Evolutionary conservation across 176 grass and related monocot genomes (phyloP), one percentile per base, ranked within the genome.

Genomic region (Zizania latifolia): DNA sequence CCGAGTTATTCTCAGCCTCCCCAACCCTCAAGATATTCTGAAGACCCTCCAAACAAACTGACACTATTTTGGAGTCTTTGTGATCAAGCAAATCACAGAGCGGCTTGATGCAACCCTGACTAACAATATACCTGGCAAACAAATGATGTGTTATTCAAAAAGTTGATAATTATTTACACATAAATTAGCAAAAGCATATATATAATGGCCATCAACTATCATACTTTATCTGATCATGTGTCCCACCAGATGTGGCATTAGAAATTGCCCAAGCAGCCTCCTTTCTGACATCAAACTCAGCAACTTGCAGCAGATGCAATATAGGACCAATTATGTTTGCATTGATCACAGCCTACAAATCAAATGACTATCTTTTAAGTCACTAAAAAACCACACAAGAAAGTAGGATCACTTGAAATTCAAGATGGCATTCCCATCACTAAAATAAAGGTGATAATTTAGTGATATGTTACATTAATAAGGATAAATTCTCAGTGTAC

Each of bases 1-100:
- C 70, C 15, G 58, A 26, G 33, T 66, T 76, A 82, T 85, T 87
- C 10, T 87, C 57, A 28, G 24, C 29, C 65, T 81, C 59, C 5
- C 91, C 87, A 60, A 74, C 40, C 58, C 77, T 90, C 74, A 93
- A 74, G 34, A 90, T 90, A 36, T 90, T 85, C 58, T 80, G 77
- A 57, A 93, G 90, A 5, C 67, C 77, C 28, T 82, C 84, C 72
- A 93, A 74, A 74, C 90, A 90, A 50, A 88, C 70, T 8, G 4
- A 78, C 26, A 94, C 62, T 28, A 83, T 65, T 39, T 53, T 37
- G 21, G 82, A 23, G 19, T 94, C 88, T 19, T 65, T 21, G 32
- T 82, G 76, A 32, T 62, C 15, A 39, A 94, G 74, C 3, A 88
- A 79, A 71, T 86, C 88, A 48, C 92, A 94, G 15, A 90, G 71